Evolutionary conservation across 495 filamentous ascomycete genomes (phyloP), one percentile per base, ranked within the genome.

Genomic region (Peziza echinospora): DNA sequence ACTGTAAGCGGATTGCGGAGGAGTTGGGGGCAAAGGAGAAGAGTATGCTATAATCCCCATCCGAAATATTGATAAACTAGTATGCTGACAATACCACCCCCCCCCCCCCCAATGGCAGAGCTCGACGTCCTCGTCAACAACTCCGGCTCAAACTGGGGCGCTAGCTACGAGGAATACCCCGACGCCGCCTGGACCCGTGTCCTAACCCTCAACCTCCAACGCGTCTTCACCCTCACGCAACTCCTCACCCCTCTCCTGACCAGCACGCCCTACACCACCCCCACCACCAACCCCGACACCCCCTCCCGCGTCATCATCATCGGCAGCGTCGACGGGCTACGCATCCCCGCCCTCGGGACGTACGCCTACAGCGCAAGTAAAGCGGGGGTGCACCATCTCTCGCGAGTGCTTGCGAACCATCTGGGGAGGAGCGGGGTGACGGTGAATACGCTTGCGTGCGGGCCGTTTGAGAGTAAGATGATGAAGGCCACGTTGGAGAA

Each of bases 381-480:
- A 65, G 82, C 76, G 1, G 82, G 80, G 1, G 57, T 84, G 43
- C 67, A 77, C 49, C 82, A 89, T 53, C 55, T 89, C 47, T 75
- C 71, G 46, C 69, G 77, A n/a, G 75, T 80, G 47, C 64, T 89
- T 44, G 79, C 80, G 0, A 67, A 68, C 42, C 76, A 83, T 62
- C 63, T 85, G 16, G 79, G 82, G 6, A 72, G 66, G 47, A 65
- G 78, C 34, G 69, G 76, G 50, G 72, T 89, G 47, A 85, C 82
- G 59, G 77, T 68, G 1, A 84, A 84, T 46, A 68, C 76, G 0
- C 65, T 87, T 45, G 82, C 82, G 25, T 85, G 80, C 52, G 81
- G 82, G 8, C 80, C 81, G 11, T 87, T 87, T 53, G 67, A 82
- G 57, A 80, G 73, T 49, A 83, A 82, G 63, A 87, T 85, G 81